Base-by-base conservation (phyloP, 2,329 filamentous ascomycete genomes). In the Elsinoe arachidis region DNA sequence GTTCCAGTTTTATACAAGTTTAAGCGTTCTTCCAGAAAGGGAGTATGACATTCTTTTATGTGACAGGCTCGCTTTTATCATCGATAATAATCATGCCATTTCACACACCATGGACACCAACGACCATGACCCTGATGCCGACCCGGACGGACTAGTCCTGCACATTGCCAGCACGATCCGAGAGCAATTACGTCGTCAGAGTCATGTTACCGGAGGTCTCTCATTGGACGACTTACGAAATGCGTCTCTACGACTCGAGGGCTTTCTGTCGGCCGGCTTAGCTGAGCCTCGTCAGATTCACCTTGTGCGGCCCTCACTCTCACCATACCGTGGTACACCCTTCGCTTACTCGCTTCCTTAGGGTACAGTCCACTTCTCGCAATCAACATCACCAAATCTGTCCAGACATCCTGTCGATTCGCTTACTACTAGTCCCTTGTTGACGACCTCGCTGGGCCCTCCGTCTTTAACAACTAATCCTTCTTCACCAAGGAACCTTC, bases 111-210 rank as follows among this genome's bases (percentile, higher is more conserved):
- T 53, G 49, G 49, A 53, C 23, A 5, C 17, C 11, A 38, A 34
- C 33, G 49, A 53, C n/a, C n/a, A 19, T 15, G 14, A 38, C 49
- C 49, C 34, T 30, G 49, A 21, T 17, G 15, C 15, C 9, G 49
- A 39, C 23, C 11, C 49, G n/a, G 49, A 53, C 21, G 35, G 26
- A n/a, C 14, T 38, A 12, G 49, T 53, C 11, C n/a, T 53, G 49
- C 49, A 39, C 49, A 53, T 53, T 53, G 49, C 49, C 33, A 53
- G 35, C 49, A 39, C 38, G 21, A 53, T 53, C 49, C 17, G 49
- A 11, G 19, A 53, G 9, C 49, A 53, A 26, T 26, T 53, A 26
- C 49, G 38, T 17, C n/a, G 17, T 4, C 49, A 53, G 33, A 34
- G 19, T 19, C 26, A 10, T 14, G 10, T 21, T 12, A 9, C 34